These are phyloP conservation scores for Parathielavia appendiculata DNA, from an alignment of 495 filamentous ascomycete genomes.

Conservation along the genomic window DNA sequence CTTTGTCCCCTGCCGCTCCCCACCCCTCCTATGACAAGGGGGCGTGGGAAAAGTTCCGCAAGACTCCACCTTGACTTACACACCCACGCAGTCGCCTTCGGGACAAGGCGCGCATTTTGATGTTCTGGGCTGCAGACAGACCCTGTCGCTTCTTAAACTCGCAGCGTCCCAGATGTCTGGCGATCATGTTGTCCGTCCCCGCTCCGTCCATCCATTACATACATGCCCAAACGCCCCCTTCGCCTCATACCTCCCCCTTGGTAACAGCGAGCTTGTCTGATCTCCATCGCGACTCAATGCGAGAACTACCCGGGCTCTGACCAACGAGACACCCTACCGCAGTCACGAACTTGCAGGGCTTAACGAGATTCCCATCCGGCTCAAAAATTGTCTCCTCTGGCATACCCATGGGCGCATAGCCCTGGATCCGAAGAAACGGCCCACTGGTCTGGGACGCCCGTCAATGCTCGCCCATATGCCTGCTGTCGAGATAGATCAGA, in stretches of 20 bases:
- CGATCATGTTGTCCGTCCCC: slow-evolving; percentile 32
- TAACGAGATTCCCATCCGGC: not conserved
- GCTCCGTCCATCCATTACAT: slow-evolving; percentile 30
- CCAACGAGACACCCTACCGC: not conserved
- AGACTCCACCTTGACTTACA: slow-evolving; percentile 10
- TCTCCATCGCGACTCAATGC: slow-evolving; percentile 40
- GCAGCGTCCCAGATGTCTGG: slow-evolving; percentile 34
- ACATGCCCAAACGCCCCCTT: slow-evolving; percentile 29
- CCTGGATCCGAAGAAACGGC: slow-evolving; percentile 12
- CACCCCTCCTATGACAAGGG: not conserved
- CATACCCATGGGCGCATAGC: slow-evolving; percentile 21
- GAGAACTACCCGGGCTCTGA: slow-evolving; percentile 20
- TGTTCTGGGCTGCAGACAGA: slow-evolving; percentile 12
- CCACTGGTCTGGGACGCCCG: slow-evolving; percentile 18
- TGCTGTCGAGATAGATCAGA: slow-evolving; percentile 45
- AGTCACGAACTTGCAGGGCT: too few relatives aligned
- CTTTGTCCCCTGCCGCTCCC: not conserved
- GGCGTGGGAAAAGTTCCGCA: slow-evolving; percentile 5
- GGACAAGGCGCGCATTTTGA: slow-evolving; percentile 13
- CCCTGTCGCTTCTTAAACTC: slow-evolving; percentile 46
- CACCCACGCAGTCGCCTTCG: slow-evolving; percentile 22
- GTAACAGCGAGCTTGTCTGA: slow-evolving; percentile 38
- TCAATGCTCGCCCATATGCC: slow-evolving; percentile 45
- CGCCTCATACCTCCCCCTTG: slow-evolving; percentile 37
- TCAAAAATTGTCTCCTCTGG: slow-evolving; percentile 7